Evolutionary conservation across 805 yeast genomes (phyloP).

Genomic region (Kodamaea hsintzibuensis): DNA sequence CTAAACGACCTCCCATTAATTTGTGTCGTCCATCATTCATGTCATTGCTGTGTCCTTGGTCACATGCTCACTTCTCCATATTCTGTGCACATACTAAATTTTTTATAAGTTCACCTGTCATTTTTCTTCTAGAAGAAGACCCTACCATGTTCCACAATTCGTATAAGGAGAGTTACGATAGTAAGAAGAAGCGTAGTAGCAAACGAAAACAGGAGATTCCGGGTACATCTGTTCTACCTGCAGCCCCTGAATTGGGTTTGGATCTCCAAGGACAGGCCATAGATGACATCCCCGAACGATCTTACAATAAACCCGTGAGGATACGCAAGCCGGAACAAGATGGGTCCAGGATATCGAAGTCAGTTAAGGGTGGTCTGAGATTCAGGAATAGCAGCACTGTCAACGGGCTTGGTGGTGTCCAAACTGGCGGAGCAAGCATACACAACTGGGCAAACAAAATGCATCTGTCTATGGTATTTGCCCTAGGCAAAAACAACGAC

Average conservation of each 20-base stretch:
- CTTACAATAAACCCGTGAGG: background rate
- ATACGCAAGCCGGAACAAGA: background rate
- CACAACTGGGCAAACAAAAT: slow-evolving; percentile 8
- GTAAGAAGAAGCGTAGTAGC: slow-evolving; percentile 1
- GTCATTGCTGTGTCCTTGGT: background rate
- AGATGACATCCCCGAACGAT: background rate
- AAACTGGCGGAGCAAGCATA: slow-evolving; percentile 1
- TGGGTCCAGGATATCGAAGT: background rate
- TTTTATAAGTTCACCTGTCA: background rate
- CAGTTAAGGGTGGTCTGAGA: background rate
- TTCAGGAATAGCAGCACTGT: slow-evolving; percentile 1
- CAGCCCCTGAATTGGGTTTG: background rate
- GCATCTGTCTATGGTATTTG: slow-evolving; percentile 13
- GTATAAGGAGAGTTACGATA: slow-evolving; percentile 8
- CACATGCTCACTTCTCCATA: slow-evolving; percentile 3
- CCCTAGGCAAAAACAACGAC: slow-evolving; percentile 11
- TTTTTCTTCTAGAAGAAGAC: background rate
- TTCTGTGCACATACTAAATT: background rate
- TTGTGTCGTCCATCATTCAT: background rate
- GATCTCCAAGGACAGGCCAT: background rate
- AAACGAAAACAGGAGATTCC: slow-evolving; percentile 11
- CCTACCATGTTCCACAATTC: slow-evolving; percentile 10
- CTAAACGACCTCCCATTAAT: background rate
- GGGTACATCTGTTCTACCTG: slow-evolving; percentile 13
- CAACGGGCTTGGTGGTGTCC: slow-evolving; percentile 4